Conservation (phyloP, 768 basidiomycete genomes). For the Steccherinum ochraceum region DNA sequence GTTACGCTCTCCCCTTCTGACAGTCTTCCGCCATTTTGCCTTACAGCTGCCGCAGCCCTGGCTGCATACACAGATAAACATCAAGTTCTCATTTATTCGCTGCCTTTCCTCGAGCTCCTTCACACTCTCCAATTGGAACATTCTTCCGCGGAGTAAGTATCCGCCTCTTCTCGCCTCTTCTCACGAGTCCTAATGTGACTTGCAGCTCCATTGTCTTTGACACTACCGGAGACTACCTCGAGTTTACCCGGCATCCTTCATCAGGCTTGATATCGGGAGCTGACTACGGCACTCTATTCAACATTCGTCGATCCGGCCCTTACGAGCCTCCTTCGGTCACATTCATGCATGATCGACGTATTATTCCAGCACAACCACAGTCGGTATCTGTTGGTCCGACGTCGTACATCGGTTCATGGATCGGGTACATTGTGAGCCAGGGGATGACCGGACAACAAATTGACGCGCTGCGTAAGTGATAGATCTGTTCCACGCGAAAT, state of each 20-base stretch:
- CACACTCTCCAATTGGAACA: conserved; percentile 29
- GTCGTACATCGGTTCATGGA: conserved; percentile 41
- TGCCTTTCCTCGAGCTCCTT: conserved; percentile 56
- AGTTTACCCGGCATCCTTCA: conserved; percentile 30
- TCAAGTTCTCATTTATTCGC: conserved; percentile 49
- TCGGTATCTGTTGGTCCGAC: conserved; percentile 55
- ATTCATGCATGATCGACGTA: conserved; percentile 29
- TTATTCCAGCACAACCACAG: conserved; percentile 51
- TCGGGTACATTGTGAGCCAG: conserved; percentile 38
- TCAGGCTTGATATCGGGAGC: conserved; percentile 14
- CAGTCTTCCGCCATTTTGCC: background rate
- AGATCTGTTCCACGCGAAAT: background rate
- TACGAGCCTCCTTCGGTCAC: conserved; percentile 49
- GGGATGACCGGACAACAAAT: conserved; percentile 53
- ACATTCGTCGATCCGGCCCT: conserved; percentile 37
- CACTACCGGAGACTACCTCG: conserved; percentile 49
- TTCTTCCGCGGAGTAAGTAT: conserved; percentile 14
- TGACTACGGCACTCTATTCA: conserved; percentile 55
- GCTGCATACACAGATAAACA: conserved; percentile 48
- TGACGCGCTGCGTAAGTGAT: conserved; percentile 47
- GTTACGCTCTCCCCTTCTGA: background rate
- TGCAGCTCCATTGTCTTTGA: conserved; percentile 31
- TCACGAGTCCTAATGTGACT: background rate
- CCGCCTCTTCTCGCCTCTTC: background rate
- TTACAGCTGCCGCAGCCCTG: conserved; percentile 41